Evolutionary conservation across 2,329 filamentous ascomycete species (phyloP), one percentile per base, ranked within the genome.

Genomic region (Sodiomyces alkalinus): DNA sequence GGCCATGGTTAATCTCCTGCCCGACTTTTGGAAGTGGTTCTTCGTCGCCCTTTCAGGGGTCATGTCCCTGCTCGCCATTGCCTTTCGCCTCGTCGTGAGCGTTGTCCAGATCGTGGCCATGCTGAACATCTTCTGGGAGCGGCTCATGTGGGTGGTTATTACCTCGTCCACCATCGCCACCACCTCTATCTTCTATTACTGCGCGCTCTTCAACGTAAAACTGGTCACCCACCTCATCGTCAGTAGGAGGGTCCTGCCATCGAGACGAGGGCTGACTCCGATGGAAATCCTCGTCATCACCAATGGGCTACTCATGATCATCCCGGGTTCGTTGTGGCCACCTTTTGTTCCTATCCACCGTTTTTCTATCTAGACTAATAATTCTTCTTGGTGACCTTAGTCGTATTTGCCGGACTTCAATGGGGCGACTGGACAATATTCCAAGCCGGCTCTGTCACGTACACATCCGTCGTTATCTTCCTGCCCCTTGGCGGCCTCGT

Each of bases 261-360:
- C 47, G 1, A 45, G 53, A 4, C 48, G 48, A 27, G 46, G 53
- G 0, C 41, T 71, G 21, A 61, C 48, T 0, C 55, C 63, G 5
- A 62, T 71, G 52, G 66, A 72, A 38, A 55, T 67, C 6, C 49
- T 71, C 15, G 53, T 68, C 28, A 61, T 68, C 39, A 64, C 63
- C 27, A 70, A 71, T 20, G 65, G 64, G 8, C 37, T 68, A 2
- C 48, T 72, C 30, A 70, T 71, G 67, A 38, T 68, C 11, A 43
- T 68, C 7, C 66, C 65, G n/a, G 59, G 65, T 68, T 45, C 26
- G 53, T 45, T n/a, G n/a, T n/a, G n/a, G n/a, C n/a, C n/a, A n/a
- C n/a, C n/a, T n/a, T n/a, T 11, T 17, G 13, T 22, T 13, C 10
- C 29, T 10, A 8, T 21, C 20, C n/a, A 11, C 10, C 9, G 9